Evolutionary conservation across 1,284 basidiomycete species (phyloP), one percentile per base, ranked within the genome.

Genomic region (Fomitopsis schrenkii): DNA sequence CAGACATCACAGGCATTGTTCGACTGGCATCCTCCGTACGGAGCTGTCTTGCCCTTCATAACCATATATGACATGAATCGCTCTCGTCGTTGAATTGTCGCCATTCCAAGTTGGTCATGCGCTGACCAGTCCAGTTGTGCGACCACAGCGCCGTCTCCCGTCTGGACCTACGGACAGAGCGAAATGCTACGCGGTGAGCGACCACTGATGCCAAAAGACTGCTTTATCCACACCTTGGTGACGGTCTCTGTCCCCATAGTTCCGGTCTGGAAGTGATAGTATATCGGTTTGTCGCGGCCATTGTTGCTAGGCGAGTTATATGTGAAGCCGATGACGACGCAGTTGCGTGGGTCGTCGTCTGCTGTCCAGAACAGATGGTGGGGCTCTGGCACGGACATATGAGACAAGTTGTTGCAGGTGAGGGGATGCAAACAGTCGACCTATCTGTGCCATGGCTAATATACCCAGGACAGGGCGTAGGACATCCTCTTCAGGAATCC

Each of bases 301-400:
- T 64, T 22, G 15, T 15, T 33, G 28, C 36, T 57, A 8, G 40
- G 3, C 2, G 53, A 57, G 19, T 44, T 50, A 33, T 61, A 65
- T 5, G 66, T 58, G 44, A 61, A 68, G 44, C 87, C 87, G 63
- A 90, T 88, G 76, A 90, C 76, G 63, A 86, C 80, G 71, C 84
- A 88, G 61, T 77, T 72, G 44, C 87, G 82, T 44, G 87, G 86
- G 75, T 90, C 82, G 69, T 86, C 84, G 69, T 75, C 77, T 61
- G 87, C 85, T 55, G 86, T 86, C 77, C 90, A 91, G 74, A 83
- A 89, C 35, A 91, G 76, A 69, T 85, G 79, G 72, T 81, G 72
- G 57, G 38, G 45, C 30, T 46, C 58, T 6, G 42, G 41, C 8
- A 58, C 26, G 36, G 61, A 26, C 61, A 62, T 62, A 30, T n/a